Evolutionary conservation across 106 monocot genomes (phyloP), one percentile per base, ranked within the genome.

Genomic region (Dactylorhiza incarnata): DNA sequence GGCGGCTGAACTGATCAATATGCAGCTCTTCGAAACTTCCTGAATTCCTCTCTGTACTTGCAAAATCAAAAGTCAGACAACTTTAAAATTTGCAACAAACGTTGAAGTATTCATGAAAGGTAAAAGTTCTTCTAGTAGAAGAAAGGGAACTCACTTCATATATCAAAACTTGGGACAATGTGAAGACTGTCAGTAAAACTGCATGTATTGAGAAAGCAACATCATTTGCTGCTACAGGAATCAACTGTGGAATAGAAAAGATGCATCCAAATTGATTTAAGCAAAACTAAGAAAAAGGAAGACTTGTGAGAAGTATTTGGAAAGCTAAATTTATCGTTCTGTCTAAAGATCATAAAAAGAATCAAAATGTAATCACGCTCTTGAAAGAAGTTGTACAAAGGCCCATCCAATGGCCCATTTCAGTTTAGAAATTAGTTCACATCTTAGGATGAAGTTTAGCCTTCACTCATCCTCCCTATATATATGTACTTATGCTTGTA

Each of bases 181-280:
- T 94, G 81, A 99, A 73, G 59, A 61, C 84, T 55, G 94, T 99
- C 75, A 99, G 81, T 73, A 85, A 50, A 80, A 99, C 97, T 78
- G 97, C 97, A 84, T 99, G 94, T 63, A 87, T 72, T 74, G 97
- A 99, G 80, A 99, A 99, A 69, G 91, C 91, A 56, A 99, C 94
- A 78, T 99, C 97, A 89, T 89, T 99, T 76, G 91, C 87, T 37
- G 94, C 97, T 50, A 99, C 97, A 79, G 97, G 97, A 83, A 99
- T 99, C 84, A 99, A 83, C 97, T 99, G 80, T 62, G 51, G 11
- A 72, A 22, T 2, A 4, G 23, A 48, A 72, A 49, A 10, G 9
- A 48, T 71, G 45, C 4, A 46, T 19, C 19, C 46, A 47, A 19
- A 19, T 22, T 48, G 22, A 49, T 44, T 70, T 2, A 46, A 17